These are phyloP conservation scores for Phyllosticta paracitricarpa DNA, from an alignment of 2,329 filamentous ascomycete species.

Conservation along the genomic window DNA sequence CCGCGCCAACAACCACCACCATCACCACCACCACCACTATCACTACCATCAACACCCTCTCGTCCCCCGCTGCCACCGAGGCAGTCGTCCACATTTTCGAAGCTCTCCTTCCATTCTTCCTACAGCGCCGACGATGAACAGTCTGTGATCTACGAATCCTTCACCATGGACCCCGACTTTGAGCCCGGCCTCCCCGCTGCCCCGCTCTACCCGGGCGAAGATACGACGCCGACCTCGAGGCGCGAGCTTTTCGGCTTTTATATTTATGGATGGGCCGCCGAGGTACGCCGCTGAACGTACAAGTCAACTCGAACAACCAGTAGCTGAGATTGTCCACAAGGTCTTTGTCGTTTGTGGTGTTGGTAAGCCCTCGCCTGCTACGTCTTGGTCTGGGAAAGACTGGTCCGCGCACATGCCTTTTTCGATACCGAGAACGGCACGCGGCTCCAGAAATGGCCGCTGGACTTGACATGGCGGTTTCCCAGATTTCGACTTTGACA, in stretches of 20 bases:
- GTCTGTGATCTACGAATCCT: conserved; percentile 19
- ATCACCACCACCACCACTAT: conserved; percentile 5
- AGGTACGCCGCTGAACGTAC: conserved; percentile 36
- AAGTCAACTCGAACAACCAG: neutral
- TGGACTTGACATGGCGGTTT: neutral
- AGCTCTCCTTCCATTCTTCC: conserved; percentile 17
- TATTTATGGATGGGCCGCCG: conserved; percentile 88
- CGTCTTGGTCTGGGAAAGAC: neutral
- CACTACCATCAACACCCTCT: conserved; percentile 11
- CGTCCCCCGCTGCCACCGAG: conserved; percentile 14
- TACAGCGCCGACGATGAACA: conserved; percentile 33
- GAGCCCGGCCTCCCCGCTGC: conserved; percentile 17
- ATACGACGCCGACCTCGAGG: conserved; percentile 74
- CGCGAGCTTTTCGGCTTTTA: conserved; percentile 94
- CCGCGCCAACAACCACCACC: conserved; percentile 6
- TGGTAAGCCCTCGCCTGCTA: conserved; percentile 40
- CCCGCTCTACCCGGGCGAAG: conserved; percentile 61
- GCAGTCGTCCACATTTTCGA: conserved; percentile 25
- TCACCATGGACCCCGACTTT: conserved; percentile 27
- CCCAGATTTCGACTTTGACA: neutral
- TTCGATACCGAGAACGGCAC: neutral
- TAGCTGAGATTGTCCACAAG: conserved; percentile 14
- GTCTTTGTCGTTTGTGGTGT: conserved; percentile 89
- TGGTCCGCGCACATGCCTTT: neutral
- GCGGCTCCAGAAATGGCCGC: neutral